phyloP scores from a whole-genome alignment of 352 stramenopile species.

The Pythium myriotylum region DNA sequence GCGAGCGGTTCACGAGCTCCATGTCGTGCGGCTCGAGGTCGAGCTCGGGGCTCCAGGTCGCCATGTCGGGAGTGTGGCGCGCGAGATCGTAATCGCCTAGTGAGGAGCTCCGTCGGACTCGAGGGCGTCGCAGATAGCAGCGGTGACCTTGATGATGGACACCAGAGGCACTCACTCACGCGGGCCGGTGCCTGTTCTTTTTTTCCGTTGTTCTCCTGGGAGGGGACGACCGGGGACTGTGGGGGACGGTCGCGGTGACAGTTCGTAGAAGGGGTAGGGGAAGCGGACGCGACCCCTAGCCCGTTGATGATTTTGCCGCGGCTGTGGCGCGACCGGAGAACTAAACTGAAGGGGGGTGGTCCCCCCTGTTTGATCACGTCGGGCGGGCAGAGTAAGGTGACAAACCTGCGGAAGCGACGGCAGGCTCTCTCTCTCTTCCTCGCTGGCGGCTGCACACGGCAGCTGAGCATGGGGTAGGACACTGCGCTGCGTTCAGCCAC shows the following conservation, averaged over 20 bases:
- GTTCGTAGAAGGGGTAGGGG: neutral
- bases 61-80: neutral
- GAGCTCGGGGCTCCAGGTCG: slow-evolving; percentile 2
- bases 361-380: too few relatives aligned
- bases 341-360: too few relatives aligned
- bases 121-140: neutral
- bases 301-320: neutral
- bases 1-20: slow-evolving; percentile 13
- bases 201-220: neutral
- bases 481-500: too few relatives aligned
- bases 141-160: neutral
- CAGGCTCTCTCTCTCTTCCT: too few relatives aligned
- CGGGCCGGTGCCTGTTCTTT: slow-evolving; percentile 3
- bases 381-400: too few relatives aligned
- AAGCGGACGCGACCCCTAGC: neutral
- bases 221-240: neutral
- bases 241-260: neutral
- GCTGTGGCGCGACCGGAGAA: too few relatives aligned
- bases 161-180: neutral
- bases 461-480: too few relatives aligned
- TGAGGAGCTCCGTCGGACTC: neutral
- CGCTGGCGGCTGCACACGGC: too few relatives aligned
- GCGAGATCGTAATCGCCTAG: too few relatives aligned
- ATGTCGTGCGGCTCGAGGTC: slow-evolving; percentile 29
- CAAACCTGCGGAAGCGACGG: too few relatives aligned